Percentiles rank a stretch among this genome's conserved stretches.
phyloP scores from a whole-genome alignment of 495 filamentous ascomycete genomes.

The Neurospora tetrasperma region DNA sequence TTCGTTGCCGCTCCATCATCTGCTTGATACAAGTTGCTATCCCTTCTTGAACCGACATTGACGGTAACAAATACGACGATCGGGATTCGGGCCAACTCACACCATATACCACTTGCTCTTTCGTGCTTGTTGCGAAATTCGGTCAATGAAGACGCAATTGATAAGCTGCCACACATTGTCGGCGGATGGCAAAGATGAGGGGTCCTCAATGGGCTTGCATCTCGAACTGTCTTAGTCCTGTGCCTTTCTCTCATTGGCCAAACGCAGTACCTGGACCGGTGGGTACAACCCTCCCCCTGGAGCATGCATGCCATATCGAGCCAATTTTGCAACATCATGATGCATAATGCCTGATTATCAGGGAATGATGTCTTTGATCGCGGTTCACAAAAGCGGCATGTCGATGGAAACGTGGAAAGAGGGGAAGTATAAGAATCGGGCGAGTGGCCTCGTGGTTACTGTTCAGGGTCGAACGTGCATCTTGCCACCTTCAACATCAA shows the following conservation, averaged over 20 bases:
- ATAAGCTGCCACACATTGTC: not conserved
- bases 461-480: not conserved
- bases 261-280: not conserved
- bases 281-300: not conserved
- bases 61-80: not conserved
- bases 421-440: not conserved
- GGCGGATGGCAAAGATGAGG: not conserved
- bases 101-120: not conserved
- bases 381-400: not conserved
- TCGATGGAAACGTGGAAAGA: not conserved
- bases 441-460: not conserved
- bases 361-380: not conserved
- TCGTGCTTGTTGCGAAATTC: not conserved
- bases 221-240: not conserved
- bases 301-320: not conserved
- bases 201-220: not conserved
- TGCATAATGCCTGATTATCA: not conserved
- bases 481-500: too few species aligned
- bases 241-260: not conserved
- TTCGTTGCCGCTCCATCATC: not conserved
- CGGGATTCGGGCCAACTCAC: not conserved
- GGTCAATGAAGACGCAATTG: not conserved
- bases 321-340: not conserved
- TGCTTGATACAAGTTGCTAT: not conserved
- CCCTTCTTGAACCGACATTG: not conserved